Conservation (phyloP, 257 asterid genomes). For the Solanum sejunctum region DNA sequence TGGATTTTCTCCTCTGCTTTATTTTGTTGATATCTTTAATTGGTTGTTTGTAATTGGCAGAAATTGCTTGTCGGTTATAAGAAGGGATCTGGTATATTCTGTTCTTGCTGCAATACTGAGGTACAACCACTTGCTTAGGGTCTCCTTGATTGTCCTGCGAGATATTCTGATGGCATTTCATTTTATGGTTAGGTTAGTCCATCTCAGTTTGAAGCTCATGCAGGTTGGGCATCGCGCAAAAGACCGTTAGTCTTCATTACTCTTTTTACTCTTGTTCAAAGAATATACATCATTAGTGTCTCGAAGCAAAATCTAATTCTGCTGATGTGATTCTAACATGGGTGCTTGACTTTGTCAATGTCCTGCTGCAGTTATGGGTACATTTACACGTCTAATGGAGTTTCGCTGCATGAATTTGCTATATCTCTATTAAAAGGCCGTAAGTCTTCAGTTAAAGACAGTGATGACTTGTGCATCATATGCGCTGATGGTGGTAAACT, state of each 20-base stretch:
- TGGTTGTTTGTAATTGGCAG: constrained; percentile 25
- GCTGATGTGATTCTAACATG: background rate
- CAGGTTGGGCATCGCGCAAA: constrained; percentile 97
- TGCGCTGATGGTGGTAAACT: constrained; percentile 99
- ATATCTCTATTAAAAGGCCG: constrained; percentile 78
- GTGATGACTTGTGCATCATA: constrained; percentile 89
- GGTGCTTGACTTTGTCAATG: constrained; percentile 12
- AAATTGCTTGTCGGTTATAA: constrained; percentile 86
- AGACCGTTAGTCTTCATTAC: constrained; percentile 64
- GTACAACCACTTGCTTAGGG: constrained; percentile 23
- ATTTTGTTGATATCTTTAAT: constrained; percentile 7
- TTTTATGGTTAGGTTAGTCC: constrained; percentile 79
- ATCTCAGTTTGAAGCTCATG: constrained; percentile 96
- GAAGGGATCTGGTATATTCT: constrained; percentile 76
- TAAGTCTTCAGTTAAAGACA: constrained; percentile 51
- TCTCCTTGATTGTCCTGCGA: constrained; percentile 3
- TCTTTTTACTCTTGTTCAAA: constrained; percentile 1
- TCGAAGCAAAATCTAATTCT: background rate
- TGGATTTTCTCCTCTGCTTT: background rate
- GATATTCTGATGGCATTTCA: constrained; percentile 8
- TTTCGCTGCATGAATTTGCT: constrained; percentile 89
- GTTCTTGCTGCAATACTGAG: constrained; percentile 82
- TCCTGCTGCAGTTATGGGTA: constrained; percentile 70
- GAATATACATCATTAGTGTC: constrained; percentile 1
- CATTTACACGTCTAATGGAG: constrained; percentile 94